Evolutionary conservation across 495 filamentous ascomycete genomes (phyloP).

Genomic region (Trypethelium eluteriae): DNA sequence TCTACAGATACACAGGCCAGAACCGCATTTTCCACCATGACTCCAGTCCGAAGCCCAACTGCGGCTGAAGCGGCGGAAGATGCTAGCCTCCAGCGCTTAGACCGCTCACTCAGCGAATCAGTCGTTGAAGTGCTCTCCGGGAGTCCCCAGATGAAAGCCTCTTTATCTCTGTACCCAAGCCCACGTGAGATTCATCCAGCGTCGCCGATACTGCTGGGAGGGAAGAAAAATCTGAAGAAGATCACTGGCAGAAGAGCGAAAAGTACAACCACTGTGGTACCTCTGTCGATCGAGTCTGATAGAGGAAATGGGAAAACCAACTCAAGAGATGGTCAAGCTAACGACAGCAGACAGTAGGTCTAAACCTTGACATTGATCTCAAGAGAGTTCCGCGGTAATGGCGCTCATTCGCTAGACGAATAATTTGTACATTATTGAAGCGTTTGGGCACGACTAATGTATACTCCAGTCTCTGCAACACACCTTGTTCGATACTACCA

Average conservation of each 20-base stretch:
- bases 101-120: slow-evolving; percentile 5
- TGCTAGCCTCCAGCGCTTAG: neutral
- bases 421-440: too few species aligned
- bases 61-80: neutral
- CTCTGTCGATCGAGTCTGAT: neutral
- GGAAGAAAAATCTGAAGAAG: slow-evolving; percentile 1
- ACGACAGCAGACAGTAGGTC: neutral
- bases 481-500: too few species aligned
- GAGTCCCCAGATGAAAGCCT: neutral
- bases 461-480: too few species aligned
- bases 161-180: neutral
- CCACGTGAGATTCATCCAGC: neutral
- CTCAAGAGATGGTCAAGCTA: neutral
- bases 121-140: neutral
- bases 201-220: neutral
- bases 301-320: neutral
- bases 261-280: neutral
- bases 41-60: neutral
- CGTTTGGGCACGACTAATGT: too few species aligned
- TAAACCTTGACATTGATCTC: too few species aligned
- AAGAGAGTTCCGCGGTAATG: too few species aligned
- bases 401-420: too few species aligned
- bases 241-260: slow-evolving; percentile 1
- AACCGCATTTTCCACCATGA: neutral
- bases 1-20: neutral